Conservation (phyloP, 2,329 filamentous ascomycete species). For the Hymenoscyphus infarciens region DNA sequence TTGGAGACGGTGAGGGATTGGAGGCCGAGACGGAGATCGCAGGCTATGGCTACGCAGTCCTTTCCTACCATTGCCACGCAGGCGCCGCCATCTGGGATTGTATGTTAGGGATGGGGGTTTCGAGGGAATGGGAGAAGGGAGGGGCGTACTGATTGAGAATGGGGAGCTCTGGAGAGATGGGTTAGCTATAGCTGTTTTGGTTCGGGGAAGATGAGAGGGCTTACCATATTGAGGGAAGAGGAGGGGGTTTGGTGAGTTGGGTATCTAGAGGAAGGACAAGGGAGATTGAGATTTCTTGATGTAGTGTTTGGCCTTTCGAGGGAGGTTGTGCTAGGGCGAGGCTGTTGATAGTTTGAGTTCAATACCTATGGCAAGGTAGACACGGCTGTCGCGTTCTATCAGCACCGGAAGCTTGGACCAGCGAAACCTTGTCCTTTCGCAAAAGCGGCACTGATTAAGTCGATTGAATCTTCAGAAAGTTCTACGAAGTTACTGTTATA, state of each 20-base stretch:
- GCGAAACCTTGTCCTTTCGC: not conserved
- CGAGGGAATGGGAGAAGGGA: conserved; percentile 7
- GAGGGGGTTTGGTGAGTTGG: not conserved
- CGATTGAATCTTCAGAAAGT: not conserved
- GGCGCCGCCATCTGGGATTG: conserved; percentile 70
- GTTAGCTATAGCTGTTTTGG: conserved; percentile 34
- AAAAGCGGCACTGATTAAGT: not conserved
- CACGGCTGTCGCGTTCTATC: conserved; percentile 33
- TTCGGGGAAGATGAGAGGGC: conserved; percentile 10
- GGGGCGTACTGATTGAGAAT: conserved; percentile 84
- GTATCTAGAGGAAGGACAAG: not conserved
- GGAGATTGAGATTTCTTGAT: not conserved
- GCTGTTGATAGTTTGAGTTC: conserved; percentile 13
- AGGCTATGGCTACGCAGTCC: conserved; percentile 98
- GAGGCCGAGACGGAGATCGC: conserved; percentile 94
- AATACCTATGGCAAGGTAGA: conserved; percentile 29
- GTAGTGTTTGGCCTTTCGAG: not conserved
- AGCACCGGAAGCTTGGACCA: conserved; percentile 35
- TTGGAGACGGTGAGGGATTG: conserved; percentile 97
- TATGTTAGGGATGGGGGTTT: conserved; percentile 23
- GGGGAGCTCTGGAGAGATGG: conserved; percentile 65
- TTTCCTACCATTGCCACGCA: conserved; percentile 99
- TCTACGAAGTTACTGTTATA: not conserved
- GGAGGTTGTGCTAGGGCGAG: not conserved
- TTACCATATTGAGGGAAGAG: conserved; percentile 32